A percentile compares a stretch with the other conserved stretches of the same genome.
These are phyloP conservation scores for Microsporum ferrugineum DNA, from an alignment of 2,329 filamentous ascomycete genomes.

Conservation along the genomic window DNA sequence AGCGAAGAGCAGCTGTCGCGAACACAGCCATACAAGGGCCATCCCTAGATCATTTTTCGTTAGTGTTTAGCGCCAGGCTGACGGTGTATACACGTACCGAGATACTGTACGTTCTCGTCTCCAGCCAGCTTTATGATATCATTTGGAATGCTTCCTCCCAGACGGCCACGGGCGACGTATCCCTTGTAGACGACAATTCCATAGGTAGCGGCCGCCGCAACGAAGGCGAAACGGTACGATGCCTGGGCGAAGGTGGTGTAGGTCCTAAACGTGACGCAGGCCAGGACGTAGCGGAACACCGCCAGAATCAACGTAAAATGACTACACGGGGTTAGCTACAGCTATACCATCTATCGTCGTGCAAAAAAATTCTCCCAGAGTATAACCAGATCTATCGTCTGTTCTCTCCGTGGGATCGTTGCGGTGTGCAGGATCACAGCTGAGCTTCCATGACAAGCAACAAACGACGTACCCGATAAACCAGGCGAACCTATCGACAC, in stretches of 20 bases:
- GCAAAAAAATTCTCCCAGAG: too few relatives aligned
- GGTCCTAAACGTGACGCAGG: conserved; percentile 82
- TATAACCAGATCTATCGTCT: too few relatives aligned
- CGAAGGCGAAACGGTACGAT: conserved; percentile 80
- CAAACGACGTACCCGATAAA: conserved; percentile 59
- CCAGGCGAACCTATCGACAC: conserved; percentile 51
- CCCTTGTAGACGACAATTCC: conserved; percentile 99
- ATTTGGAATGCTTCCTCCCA: conserved; percentile 52
- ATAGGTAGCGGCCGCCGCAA: conserved; percentile 83
- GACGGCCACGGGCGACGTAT: conserved; percentile 71
- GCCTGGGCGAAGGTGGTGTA: conserved; percentile 64
- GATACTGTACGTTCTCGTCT: conserved; percentile 97
- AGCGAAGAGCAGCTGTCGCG: conserved; percentile 77
- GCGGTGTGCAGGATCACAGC: not conserved
- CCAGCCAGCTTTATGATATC: conserved; percentile 56
- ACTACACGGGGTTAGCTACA: conserved; percentile 35
- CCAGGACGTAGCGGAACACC: conserved; percentile 71
- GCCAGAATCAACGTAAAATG: conserved; percentile 77
- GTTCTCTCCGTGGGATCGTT: not conserved
- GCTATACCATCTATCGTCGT: too few relatives aligned
- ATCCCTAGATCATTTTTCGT: conserved; percentile 49
- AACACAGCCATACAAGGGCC: conserved; percentile 90
- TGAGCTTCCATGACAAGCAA: not conserved
- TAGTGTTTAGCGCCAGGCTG: conserved; percentile 13
- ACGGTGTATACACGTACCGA: conserved; percentile 50